Evolutionary conservation across 495 filamentous ascomycete species (phyloP).

Genomic region (Aspergillus saccharolyticus): DNA sequence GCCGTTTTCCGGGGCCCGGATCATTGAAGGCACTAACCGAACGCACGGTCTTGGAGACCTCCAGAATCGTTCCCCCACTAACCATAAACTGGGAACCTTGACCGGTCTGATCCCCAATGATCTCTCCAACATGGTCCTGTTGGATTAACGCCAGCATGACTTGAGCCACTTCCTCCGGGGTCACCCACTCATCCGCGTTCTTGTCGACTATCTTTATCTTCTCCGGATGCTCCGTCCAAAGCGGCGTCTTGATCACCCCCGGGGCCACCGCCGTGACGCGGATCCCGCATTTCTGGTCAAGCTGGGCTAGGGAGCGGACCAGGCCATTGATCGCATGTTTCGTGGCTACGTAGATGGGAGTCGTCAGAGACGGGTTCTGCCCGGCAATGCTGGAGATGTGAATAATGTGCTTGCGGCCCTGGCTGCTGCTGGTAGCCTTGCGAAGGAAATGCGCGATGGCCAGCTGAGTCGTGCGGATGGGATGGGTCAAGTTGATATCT

Average conservation of each 20-base stretch:
- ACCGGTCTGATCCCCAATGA: slow-evolving; percentile 37
- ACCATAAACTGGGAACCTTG: slow-evolving; percentile 30
- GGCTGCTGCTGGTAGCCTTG: slow-evolving; percentile 20
- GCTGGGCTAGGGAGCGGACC: slow-evolving; percentile 46
- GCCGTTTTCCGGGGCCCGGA: slow-evolving; percentile 47
- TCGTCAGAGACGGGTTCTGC: slow-evolving; percentile 44
- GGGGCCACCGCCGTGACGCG: slow-evolving; percentile 63
- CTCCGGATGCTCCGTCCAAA: slow-evolving; percentile 66
- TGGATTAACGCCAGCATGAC: slow-evolving; percentile 59
- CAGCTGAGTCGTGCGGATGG: slow-evolving; percentile 61
- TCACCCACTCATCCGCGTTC: slow-evolving; percentile 53
- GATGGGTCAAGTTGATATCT: slow-evolving; percentile 67
- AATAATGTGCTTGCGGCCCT: slow-evolving; percentile 46
- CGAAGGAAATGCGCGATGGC: slow-evolving; percentile 55
- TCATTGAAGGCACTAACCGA: slow-evolving; percentile 51
- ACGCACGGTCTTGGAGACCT: slow-evolving; percentile 54
- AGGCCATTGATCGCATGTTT: slow-evolving; percentile 62
- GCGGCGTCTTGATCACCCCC: slow-evolving; percentile 60
- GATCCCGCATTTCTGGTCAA: slow-evolving; percentile 52
- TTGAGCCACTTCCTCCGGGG: slow-evolving; percentile 58
- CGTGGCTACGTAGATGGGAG: slow-evolving; percentile 56
- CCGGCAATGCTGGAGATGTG: slow-evolving; percentile 61
- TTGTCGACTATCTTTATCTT: slow-evolving; percentile 54
- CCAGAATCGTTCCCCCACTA: slow-evolving; percentile 50
- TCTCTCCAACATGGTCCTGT: slow-evolving; percentile 40